Percentiles rank a stretch among this genome's conserved stretches.
Conservation (phyloP, 2,329 filamentous ascomycete species). For the Plenodomus tracheiphilus region DNA sequence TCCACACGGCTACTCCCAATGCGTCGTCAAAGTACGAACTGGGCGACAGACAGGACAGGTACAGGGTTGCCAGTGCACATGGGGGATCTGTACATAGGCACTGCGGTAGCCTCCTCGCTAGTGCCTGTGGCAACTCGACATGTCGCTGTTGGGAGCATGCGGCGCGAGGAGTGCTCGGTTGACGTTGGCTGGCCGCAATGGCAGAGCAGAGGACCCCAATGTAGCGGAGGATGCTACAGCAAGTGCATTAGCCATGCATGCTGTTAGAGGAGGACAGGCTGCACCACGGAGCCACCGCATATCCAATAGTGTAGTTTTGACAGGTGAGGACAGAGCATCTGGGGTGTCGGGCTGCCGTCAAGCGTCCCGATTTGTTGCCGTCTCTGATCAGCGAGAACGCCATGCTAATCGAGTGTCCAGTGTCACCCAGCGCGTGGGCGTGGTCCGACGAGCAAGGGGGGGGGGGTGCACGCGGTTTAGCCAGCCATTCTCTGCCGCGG, state of each 20-base stretch:
- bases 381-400: no score
- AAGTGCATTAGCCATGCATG: conserved; percentile 13
- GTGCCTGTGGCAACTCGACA: conserved; percentile 20
- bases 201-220: no score
- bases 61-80: conserved; percentile 23
- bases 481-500: conserved; percentile 7
- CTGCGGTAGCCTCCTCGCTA: conserved; percentile 22
- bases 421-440: no score
- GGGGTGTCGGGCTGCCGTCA: no score
- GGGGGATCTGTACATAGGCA: background rate
- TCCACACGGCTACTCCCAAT: conserved; percentile 22
- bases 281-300: background rate
- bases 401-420: no score
- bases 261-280: background rate
- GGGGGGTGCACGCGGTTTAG: no score
- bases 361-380: no score
- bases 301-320: background rate
- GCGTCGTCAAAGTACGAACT: conserved; percentile 16
- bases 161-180: conserved; percentile 20
- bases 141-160: conserved; percentile 19
- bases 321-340: background rate
- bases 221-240: conserved; percentile 17
- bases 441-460: no score
- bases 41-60: conserved; percentile 19
- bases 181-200: no score